Evolutionary conservation across 192 early-diverging fungal genomes (phyloP), one percentile per base, ranked within the genome.

Genomic region (Kappamyces sp.): DNA sequence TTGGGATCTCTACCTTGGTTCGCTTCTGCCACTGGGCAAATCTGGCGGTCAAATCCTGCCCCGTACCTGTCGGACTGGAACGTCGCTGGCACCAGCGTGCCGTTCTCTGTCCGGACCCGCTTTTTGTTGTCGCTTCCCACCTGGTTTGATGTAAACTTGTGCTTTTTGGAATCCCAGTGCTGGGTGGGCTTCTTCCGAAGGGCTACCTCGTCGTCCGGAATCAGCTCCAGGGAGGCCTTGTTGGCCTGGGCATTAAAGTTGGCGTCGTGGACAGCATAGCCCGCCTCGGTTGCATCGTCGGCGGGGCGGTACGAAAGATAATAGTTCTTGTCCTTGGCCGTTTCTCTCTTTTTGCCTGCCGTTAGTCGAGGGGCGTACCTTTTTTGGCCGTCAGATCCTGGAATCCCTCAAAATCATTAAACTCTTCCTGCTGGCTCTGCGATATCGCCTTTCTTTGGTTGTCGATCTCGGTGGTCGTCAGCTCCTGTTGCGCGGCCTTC

Each of bases 91-190:
- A 99, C 81, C 65, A 87, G 71, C n/a, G 86, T 84, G 39, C 96
- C 96, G 51, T 78, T 88, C 63, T 99, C 96, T 2, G 89, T 91
- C 41, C 79, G 80, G 53, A 99, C 95, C 55, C 91, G 61, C 77
- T 97, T 99, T 66, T 92, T 92, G 74, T 99, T 99, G 64, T 99
- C 94, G 0, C 87, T 65, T 10, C 96, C 96, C 60, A 94, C 81
- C 23, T 90, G 91, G 2, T 68, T 61, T 23, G 92, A 84, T 36
- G 92, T 83, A 82, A 96, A 99, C 59, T 85, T 86, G 71, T 90
- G 92, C 76, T 97, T 96, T 65, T 85, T 90, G 51, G 82, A 77
- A 68, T 99, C 94, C 96, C 96, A 99, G 38, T 86, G 78, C 3
- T 69, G 72, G 13, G 79, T 78, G 48, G 71, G 76, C 8, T 62